Evolutionary conservation across 2,329 filamentous ascomycete genomes (phyloP), one percentile per base, ranked within the genome.

Genomic region (Fusarium proliferatum): DNA sequence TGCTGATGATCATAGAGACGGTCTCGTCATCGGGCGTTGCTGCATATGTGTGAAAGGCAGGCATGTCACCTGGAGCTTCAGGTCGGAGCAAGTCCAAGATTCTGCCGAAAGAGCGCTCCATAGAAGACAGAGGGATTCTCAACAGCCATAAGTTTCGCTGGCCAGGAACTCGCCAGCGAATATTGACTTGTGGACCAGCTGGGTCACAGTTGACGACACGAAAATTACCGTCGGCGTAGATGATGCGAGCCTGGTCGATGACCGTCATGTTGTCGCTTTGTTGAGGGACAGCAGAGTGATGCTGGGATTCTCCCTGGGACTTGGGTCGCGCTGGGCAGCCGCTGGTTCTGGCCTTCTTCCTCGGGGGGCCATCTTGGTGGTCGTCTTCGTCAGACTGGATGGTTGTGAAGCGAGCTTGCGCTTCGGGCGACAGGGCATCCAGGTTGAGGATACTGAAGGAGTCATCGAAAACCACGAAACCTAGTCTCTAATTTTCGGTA

Each of bases 221-320:
- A 12, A 26, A 34, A 6, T 1, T 0, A 1, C 0, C 1, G 2
- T 6, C 28, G 0, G 9, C 1, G 17, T 0, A 0, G 28, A 21
- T 0, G 5, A 46, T 3, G 12, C 2, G n/a, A 13, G 41, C 55
- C 10, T 9, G 48, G 6, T 28, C 4, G 9, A 58, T 12, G 1
- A 26, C 0, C 5, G n/a, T 36, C 2, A 58, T 13, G 8, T 12
- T 0, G 16, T 2, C 5, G 3, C n/a, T n/a, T 0, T 26, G 12
- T 5, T 2, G 16, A 30, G 30, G 13, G 0, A 28, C 23, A 23
- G 41, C 21, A 11, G 30, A 3, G 10, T 33, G 30, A 11, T 33
- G 30, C 11, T 33, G 30, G 10, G 30, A 4, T 11, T 33, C 30
- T 33, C 10, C 10, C 9, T 9, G 41, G 4, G 41, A 15, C 6